These are phyloP conservation scores for Epichloe gansuensis DNA, from an alignment of 2,329 filamentous ascomycete genomes.

Conservation along the genomic window DNA sequence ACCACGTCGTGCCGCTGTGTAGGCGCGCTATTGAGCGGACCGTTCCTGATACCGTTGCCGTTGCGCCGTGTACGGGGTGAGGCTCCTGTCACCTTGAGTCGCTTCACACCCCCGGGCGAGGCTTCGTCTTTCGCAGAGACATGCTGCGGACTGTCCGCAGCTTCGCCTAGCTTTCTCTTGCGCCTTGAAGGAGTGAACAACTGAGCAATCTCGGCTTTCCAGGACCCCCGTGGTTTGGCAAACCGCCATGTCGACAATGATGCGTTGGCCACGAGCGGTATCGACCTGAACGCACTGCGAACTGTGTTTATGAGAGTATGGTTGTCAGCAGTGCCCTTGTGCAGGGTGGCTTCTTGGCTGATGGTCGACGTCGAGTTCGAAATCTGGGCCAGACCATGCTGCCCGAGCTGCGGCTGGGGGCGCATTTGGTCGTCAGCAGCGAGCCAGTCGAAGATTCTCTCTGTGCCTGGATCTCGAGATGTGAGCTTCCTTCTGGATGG, in stretches of 20 bases:
- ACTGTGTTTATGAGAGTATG: neutral
- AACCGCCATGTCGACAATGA: neutral
- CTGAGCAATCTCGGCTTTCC: neutral
- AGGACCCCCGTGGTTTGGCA: neutral
- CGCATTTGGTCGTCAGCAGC: neutral
- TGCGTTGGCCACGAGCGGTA: neutral
- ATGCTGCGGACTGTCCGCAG: neutral
- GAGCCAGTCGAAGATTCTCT: neutral
- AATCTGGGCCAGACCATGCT: neutral
- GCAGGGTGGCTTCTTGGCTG: neutral
- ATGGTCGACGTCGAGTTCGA: neutral
- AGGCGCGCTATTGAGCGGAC: conserved; percentile 1
- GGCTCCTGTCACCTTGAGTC: neutral
- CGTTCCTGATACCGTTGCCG: neutral
- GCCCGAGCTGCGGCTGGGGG: neutral
- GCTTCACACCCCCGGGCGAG: neutral
- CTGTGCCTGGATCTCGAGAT: neutral
- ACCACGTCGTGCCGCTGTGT: conserved; percentile 4
- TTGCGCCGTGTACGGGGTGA: neutral
- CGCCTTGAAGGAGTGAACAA: neutral
- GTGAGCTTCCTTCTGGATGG: neutral
- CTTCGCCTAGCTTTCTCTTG: conserved; percentile 1
- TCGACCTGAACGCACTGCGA: neutral
- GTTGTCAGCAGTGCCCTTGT: neutral
- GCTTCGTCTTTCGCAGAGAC: neutral